Conservation (phyloP, 352 stramenopile species). For the Globisporangium rhizosaccharum region DNA sequence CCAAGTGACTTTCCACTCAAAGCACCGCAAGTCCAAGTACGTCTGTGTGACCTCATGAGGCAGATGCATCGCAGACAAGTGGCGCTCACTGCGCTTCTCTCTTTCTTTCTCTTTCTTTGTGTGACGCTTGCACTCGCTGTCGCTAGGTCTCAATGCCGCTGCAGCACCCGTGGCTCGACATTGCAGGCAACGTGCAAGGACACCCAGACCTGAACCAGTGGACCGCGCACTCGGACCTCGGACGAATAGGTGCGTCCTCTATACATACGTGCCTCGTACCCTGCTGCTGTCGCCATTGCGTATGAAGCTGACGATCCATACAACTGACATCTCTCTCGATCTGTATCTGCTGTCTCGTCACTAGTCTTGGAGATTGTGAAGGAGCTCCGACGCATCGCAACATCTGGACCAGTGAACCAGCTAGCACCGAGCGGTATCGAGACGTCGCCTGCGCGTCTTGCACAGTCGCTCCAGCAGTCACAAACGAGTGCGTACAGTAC, state of each 20-base stretch:
- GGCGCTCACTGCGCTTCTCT: neutral
- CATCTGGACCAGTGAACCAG: slow-evolving; percentile 7
- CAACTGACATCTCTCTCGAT: no score
- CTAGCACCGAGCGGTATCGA: slow-evolving; percentile 1
- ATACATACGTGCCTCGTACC: neutral
- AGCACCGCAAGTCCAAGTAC: slow-evolving; percentile 55
- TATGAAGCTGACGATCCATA: neutral
- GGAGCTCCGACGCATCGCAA: slow-evolving; percentile 34
- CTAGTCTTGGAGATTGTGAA: slow-evolving; percentile 63
- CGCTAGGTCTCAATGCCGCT: slow-evolving; percentile 56
- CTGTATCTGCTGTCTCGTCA: no score
- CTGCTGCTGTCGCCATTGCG: neutral
- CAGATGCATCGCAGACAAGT: neutral
- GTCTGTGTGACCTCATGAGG: neutral
- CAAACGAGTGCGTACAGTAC: slow-evolving; percentile 5
- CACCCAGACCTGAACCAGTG: slow-evolving; percentile 75
- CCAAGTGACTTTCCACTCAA: slow-evolving; percentile 67
- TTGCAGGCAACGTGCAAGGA: slow-evolving; percentile 56
- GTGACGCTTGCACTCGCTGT: no score
- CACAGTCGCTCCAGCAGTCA: slow-evolving; percentile 4
- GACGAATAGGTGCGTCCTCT: slow-evolving; percentile 41
- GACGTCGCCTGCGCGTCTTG: slow-evolving; percentile 4
- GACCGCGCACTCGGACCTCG: slow-evolving; percentile 80
- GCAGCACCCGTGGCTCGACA: slow-evolving; percentile 72
- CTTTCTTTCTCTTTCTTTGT: neutral